These are phyloP conservation scores for Diplodia sapinea DNA, from an alignment of 2,329 filamentous ascomycete genomes.

Conservation along the genomic window DNA sequence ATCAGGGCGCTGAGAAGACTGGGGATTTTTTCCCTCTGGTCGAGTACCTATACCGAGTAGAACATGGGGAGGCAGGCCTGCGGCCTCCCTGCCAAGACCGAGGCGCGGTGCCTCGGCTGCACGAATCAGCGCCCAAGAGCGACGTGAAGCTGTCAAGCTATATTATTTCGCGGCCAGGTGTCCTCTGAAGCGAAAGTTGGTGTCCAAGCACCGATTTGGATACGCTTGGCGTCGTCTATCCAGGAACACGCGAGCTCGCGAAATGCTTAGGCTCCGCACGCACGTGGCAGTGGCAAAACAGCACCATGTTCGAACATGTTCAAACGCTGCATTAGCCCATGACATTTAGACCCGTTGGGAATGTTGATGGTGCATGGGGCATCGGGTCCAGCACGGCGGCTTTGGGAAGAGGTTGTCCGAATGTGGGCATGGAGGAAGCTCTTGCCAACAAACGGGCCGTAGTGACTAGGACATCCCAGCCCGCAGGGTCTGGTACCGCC, in stretches of 20 bases:
- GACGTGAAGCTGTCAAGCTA: not conserved
- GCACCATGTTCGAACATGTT: not conserved
- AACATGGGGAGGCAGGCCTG: not conserved
- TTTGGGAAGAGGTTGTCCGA: not conserved
- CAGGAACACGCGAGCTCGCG: not conserved
- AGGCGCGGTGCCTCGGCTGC: not conserved
- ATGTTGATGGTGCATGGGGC: not conserved
- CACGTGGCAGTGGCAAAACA: not conserved
- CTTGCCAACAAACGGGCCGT: not conserved
- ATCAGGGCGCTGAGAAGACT: not conserved
- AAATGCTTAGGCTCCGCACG: not conserved
- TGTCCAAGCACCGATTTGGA: not conserved
- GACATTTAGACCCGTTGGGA: not conserved
- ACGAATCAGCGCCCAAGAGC: not conserved
- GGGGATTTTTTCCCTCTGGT: not conserved
- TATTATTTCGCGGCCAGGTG: not conserved
- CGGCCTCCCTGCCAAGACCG: not conserved
- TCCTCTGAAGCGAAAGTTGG: not conserved
- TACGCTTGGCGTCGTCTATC: not conserved
- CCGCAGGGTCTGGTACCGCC: not conserved
- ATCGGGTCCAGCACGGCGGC: slow-evolving; percentile 4
- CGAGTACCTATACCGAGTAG: not conserved
- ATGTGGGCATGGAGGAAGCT: not conserved
- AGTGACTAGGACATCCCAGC: not conserved
- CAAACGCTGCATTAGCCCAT: not conserved